Percentiles rank a stretch among this genome's conserved stretches.
Conservation (phyloP, 257 asterid species). For the Salvia rosmarinus region DNA sequence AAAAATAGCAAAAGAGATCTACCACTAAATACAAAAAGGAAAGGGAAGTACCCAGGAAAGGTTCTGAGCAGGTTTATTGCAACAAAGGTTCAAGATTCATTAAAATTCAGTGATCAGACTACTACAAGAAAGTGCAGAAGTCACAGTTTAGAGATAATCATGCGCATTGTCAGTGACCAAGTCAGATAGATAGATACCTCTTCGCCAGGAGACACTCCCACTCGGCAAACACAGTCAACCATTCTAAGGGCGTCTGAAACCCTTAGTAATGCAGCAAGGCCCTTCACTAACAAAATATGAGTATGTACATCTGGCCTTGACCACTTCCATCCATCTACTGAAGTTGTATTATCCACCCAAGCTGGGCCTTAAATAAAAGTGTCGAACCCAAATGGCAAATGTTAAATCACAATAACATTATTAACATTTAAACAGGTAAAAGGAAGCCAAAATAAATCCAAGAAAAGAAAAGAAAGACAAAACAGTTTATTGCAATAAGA, state of each 20-base stretch:
- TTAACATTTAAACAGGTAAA: not conserved
- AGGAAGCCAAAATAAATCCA: not conserved
- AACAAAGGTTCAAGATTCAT: conserved; percentile 20
- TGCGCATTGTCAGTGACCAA: conserved; percentile 5
- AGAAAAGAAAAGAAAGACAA: not conserved
- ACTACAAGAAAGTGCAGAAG: not conserved
- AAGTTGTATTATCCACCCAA: conserved; percentile 47
- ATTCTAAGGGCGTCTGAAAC: conserved; percentile 82
- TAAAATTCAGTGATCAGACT: not conserved
- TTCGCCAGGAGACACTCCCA: conserved; percentile 80
- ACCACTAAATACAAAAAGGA: not conserved
- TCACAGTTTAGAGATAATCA: not conserved
- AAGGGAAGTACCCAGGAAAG: not conserved
- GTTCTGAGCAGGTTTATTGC: not conserved
- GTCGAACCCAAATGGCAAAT: conserved; percentile 22
- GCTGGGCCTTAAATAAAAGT: conserved; percentile 39
- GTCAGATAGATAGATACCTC: conserved; percentile 55
- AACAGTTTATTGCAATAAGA: conserved; percentile 13
- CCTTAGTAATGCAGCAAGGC: conserved; percentile 76
- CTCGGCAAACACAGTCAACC: conserved; percentile 76
- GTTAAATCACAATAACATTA: not conserved
- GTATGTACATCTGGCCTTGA: conserved; percentile 80
- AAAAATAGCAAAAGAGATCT: conserved; percentile 8
- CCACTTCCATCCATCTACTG: conserved; percentile 81
- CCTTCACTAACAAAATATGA: conserved; percentile 63